Base-by-base conservation (phyloP, 306 rosid genomes). In the Malus domestica region DNA sequence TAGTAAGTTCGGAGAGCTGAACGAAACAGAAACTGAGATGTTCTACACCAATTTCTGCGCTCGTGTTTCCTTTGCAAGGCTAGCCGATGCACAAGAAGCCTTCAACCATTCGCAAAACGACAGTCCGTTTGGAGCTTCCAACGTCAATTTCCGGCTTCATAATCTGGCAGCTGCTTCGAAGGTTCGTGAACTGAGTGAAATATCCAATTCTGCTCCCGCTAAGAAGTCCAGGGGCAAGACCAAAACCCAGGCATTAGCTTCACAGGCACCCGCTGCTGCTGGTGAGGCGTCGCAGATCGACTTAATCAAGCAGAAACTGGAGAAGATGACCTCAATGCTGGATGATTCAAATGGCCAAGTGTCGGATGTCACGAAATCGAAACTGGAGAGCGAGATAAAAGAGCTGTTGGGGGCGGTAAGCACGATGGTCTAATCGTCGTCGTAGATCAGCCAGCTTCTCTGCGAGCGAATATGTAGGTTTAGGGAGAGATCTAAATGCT, bases 331-430 rank as follows among this genome's bases (percentile, higher is more conserved):
- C 74, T 79, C 87, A 14, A 76, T 89, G 86, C 83, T 93, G 57
- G 87, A 82, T 70, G 75, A 81, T 76, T 76, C 88, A 2, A 89
- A 64, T 69, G 83, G 76, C 5, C 40, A 85, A 61, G 64, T 71
- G 51, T 81, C 82, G 0, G 77, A 82, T 20, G 82, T 72, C 27
- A 64, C 78, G 66, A 90, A 83, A 84, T 84, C 83, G 20, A 85
- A 76, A 49, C 7, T 93, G 32, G 83, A 83, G 80, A 68, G 57
- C 4, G 90, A 85, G 79, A 81, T 90, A 29, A 89, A 88, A 45
- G 84, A 81, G 46, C 90, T 93, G 59, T 60, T 90, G 86, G 82
- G 87, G 83, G 83, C 81, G 75, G 95, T 93, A 80, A 87, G 79
- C 84, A 75, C 82, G 58, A 84, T 86, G 91, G 85, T 71, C 18